Evolutionary conservation across 768 basidiomycete species (phyloP), one percentile per base, ranked within the genome.

Genomic region (Mrakia blollopis): DNA sequence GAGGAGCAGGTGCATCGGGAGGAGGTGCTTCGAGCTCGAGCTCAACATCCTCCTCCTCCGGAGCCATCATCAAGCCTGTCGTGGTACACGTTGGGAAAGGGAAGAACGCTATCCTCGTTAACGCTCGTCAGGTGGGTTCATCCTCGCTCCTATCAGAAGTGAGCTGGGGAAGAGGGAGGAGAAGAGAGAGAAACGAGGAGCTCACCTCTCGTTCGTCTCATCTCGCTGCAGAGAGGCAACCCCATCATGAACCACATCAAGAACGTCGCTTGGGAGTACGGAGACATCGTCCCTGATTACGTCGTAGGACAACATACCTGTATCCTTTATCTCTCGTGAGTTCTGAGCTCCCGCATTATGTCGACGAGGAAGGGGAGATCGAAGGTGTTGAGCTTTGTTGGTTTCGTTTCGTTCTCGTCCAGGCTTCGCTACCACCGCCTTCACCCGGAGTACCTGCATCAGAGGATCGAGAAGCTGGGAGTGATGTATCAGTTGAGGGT

Each of bases 391-490:
- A 16, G 11, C 41, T 44, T 44, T n/a, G n/a, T n/a, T n/a, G n/a
- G n/a, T n/a, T n/a, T 70, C 39, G 0, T 10, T 60, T 23, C 65
- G 69, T 65, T 62, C 28, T 37, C 39, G 61, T 4, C 32, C 30
- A 98, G 97, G 82, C 83, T 98, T 79, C 91, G 89, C 81, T 98
- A 98, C 80, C 95, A 98, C 81, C 91, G 95, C 71, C 88, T 99
- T 21, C 97, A 98, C 83, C 97, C 97, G 21, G 97, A 98, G 83
- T 99, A 99, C 82, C 90, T 99, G 75, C 92, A 93, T 82, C 88
- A 88, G 71, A 90, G 97, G 18, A 94, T 99, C 77, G 91, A 93
- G 80, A 91, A 89, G 80, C 88, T 99, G 28, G 92, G 91, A 5
- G 87, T 87, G 50, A 88, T 89, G 2, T 98, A 94, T 83, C 91